Evolutionary conservation across 106 monocot genomes (phyloP).

Genomic region (Cymbidium sinense): DNA sequence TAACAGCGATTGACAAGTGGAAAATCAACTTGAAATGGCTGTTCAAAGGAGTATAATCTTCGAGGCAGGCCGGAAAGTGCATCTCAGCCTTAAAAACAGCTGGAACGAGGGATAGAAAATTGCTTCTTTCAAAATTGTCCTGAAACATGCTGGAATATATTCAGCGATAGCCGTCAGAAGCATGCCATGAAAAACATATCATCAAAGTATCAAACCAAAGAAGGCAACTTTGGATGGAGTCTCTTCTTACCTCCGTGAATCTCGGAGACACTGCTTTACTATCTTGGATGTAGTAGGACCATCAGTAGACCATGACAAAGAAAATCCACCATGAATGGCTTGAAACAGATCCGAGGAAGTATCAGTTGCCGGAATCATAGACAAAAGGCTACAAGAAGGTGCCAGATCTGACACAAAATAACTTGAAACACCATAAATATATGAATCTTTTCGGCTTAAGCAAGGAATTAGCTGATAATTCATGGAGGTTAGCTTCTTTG

Average conservation of each 20-base stretch:
- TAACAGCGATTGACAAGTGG: background rate
- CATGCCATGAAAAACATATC: background rate
- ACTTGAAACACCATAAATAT: background rate
- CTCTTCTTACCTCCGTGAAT: background rate
- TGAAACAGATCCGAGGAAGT: background rate
- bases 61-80: conserved; percentile 7
- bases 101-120: background rate
- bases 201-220: background rate
- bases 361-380: background rate
- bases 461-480: background rate
- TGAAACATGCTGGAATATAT: conserved; percentile 6
- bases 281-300: too few relatives aligned
- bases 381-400: conserved; percentile 8
- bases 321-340: background rate
- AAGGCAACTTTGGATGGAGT: background rate
- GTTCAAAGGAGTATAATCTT: background rate
- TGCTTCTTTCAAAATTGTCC: background rate
- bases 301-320: background rate
- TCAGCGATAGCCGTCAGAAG: background rate
- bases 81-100: conserved; percentile 3
- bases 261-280: background rate
- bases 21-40: background rate
- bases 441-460: background rate
- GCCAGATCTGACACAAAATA: background rate
- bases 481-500: background rate